Percentiles rank a stretch among this genome's conserved stretches.
Conservation (phyloP, 2,329 filamentous ascomycete species). For the Sclerotinia nivalis region DNA sequence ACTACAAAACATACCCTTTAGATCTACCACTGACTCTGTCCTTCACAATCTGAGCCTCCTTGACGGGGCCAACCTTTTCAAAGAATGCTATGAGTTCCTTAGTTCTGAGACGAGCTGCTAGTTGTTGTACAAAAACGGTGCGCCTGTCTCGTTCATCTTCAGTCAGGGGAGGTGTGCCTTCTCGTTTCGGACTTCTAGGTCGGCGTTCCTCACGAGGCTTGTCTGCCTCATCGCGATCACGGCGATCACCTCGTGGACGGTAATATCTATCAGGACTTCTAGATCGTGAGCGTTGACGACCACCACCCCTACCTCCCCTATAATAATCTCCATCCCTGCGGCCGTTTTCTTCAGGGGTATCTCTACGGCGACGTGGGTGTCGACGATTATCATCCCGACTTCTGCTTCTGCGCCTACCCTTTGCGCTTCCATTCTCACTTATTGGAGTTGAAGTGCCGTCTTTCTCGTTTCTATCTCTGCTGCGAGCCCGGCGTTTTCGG, state of each 20-base stretch:
- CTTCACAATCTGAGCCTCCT: conserved; percentile 98
- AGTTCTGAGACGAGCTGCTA: conserved; percentile 88
- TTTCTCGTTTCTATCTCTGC: conserved; percentile 41
- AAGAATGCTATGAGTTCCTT: conserved; percentile 95
- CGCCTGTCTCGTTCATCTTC: conserved; percentile 96
- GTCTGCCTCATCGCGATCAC: conserved; percentile 56
- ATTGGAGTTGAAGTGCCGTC: conserved; percentile 66
- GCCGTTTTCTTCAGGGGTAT: conserved; percentile 48
- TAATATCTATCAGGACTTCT: conserved; percentile 67
- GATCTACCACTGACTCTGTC: conserved; percentile 94
- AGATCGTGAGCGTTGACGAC: conserved; percentile 67
- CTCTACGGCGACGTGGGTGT: conserved; percentile 71
- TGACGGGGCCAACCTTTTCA: conserved; percentile 89
- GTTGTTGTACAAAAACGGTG: conserved; percentile 97
- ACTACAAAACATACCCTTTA: conserved; percentile 72
- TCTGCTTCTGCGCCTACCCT: conserved; percentile 77
- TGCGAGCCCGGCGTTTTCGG: conserved; percentile 44
- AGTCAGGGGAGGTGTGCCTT: conserved; percentile 71
- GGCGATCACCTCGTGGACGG: conserved; percentile 49
- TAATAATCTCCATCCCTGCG: conserved; percentile 68
- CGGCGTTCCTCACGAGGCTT: conserved; percentile 46
- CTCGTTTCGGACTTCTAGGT: conserved; percentile 47
- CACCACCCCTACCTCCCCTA: conserved; percentile 51
- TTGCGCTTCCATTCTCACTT: conserved; percentile 67
- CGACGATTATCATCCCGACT: conserved; percentile 76